Evolutionary conservation across 495 filamentous ascomycete genomes (phyloP).

Genomic region (Immersiella caudata): DNA sequence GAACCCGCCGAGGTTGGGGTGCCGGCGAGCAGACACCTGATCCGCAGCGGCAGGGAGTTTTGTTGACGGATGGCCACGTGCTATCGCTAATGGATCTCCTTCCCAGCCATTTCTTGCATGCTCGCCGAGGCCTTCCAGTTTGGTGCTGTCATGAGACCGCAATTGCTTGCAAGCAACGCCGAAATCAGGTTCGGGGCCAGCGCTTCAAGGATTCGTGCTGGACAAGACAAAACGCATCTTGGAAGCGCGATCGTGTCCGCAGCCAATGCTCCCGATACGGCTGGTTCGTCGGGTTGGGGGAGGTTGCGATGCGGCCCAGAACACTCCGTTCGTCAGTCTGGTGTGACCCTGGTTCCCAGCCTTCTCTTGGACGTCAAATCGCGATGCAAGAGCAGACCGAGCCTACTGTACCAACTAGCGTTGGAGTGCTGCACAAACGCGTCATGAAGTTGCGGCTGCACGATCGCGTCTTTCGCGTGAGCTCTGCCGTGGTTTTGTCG

Average conservation of each 20-base stretch:
- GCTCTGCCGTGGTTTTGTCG: background rate
- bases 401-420: background rate
- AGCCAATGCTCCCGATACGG: slow-evolving; percentile 3
- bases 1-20: too few species aligned
- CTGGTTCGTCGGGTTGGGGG: background rate
- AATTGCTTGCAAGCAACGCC: background rate
- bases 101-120: background rate
- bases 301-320: background rate
- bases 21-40: too few species aligned
- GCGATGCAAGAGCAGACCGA: background rate
- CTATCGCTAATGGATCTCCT: background rate
- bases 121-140: background rate
- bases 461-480: slow-evolving; percentile 29
- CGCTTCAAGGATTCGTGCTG: background rate
- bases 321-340: background rate
- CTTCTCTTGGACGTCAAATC: slow-evolving; percentile 9
- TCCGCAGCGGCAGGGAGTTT: too few species aligned
- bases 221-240: background rate
- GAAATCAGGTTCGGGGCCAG: background rate
- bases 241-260: background rate
- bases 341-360: slow-evolving; percentile 2
- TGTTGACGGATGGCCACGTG: background rate
- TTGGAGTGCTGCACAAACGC: slow-evolving; percentile 25
- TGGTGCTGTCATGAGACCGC: background rate
- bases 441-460: slow-evolving; percentile 25